Evolutionary conservation across 345 rosid genomes (phyloP).

Genomic region (Mallotus nudiflorus): DNA sequence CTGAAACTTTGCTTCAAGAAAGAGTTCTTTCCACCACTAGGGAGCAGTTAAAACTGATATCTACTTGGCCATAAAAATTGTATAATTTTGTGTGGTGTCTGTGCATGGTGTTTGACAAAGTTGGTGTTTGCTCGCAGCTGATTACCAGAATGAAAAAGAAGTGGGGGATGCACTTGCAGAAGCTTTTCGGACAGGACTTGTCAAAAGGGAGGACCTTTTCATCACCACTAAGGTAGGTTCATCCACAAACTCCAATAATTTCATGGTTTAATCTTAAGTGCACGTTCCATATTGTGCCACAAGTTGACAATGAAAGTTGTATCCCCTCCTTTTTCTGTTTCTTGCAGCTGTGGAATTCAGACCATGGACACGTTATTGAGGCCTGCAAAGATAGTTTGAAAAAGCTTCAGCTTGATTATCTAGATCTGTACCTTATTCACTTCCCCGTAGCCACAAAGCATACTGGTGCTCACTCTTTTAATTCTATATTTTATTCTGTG

Average conservation of each 20-base stretch:
- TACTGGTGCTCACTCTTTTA: constrained; percentile 46
- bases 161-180: constrained; percentile 74
- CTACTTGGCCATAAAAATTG: not conserved
- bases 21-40: not conserved
- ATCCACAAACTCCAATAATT: not conserved
- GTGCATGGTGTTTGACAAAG: not conserved
- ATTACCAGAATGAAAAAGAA: constrained; percentile 69
- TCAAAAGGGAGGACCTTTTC: constrained; percentile 82
- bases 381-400: constrained; percentile 87
- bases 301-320: not conserved
- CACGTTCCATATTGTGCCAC: not conserved
- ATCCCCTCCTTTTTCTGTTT: not conserved
- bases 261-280: not conserved
- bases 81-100: not conserved
- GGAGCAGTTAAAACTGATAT: too few relatives aligned
- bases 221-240: constrained; percentile 70
- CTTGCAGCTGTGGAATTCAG: constrained; percentile 92
- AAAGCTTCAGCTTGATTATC: constrained; percentile 83
- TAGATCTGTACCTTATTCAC: constrained; percentile 87
- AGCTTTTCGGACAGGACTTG: constrained; percentile 59
- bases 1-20: not conserved
- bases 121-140: constrained; percentile 47
- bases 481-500: not conserved
- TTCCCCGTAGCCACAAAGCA: constrained; percentile 81
- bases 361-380: constrained; percentile 83